These are phyloP conservation scores for Calonectria pseudoturangicola DNA, from an alignment of 2,329 filamentous ascomycete genomes.

Conservation along the genomic window DNA sequence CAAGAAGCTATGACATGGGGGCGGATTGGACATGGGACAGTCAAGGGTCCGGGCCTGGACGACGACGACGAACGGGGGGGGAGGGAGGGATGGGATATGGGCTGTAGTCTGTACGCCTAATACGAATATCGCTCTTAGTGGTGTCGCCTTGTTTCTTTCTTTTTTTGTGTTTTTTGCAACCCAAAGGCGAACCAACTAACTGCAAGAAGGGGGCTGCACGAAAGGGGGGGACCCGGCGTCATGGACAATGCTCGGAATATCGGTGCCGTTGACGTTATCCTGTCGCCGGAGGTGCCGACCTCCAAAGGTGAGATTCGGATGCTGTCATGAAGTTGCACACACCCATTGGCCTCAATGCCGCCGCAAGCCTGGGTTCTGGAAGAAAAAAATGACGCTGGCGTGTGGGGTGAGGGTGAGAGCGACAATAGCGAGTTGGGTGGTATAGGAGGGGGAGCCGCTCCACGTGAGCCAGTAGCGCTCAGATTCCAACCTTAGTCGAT, in stretches of 20 bases:
- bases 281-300: conserved; percentile 26
- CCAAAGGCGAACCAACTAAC: conserved; percentile 10
- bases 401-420: conserved; percentile 33
- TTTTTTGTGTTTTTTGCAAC: conserved; percentile 22
- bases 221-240: not conserved
- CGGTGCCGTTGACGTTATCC: conserved; percentile 27
- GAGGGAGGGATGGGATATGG: not conserved
- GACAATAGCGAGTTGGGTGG: conserved; percentile 18
- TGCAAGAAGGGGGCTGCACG: too few species aligned
- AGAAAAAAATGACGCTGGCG: conserved; percentile 33
- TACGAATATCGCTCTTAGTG: conserved; percentile 14
- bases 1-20: conserved; percentile 12
- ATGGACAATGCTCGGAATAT: conserved; percentile 21
- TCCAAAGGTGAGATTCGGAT: conserved; percentile 19
- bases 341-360: conserved; percentile 18
- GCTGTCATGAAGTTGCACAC: conserved; percentile 23
- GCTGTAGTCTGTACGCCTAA: not conserved
- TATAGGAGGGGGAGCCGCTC: conserved; percentile 8
- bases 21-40: not conserved
- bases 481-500: conserved; percentile 13
- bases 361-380: conserved; percentile 6
- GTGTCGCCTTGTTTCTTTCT: conserved; percentile 6
- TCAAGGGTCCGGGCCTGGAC: not conserved
- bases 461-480: conserved; percentile 14
- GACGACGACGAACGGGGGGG: not conserved